Conservation (phyloP, 2,329 filamentous ascomycete genomes). For the Zarea fungicola region DNA sequence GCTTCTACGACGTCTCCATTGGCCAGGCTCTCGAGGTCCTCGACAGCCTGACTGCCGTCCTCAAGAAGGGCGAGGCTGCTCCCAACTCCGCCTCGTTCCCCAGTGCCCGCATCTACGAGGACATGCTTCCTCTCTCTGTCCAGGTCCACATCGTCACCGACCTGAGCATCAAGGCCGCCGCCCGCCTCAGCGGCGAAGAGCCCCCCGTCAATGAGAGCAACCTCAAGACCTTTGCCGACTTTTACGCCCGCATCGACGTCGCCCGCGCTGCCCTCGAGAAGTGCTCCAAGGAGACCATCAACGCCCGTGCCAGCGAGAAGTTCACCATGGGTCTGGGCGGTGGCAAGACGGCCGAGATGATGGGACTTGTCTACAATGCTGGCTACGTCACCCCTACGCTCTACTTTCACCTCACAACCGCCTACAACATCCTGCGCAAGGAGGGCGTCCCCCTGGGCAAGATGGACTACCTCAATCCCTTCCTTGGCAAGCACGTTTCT, state of each 20-base stretch:
- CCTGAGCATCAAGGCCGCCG: conserved; percentile 26
- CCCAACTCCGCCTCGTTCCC: conserved; percentile 28
- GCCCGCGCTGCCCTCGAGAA: conserved; percentile 26
- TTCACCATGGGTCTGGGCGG: conserved; percentile 29
- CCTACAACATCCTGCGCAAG: conserved; percentile 56
- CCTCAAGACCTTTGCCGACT: conserved; percentile 29
- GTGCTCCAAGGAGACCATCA: conserved; percentile 29
- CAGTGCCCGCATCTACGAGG: conserved; percentile 28
- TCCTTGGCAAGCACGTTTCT: conserved; percentile 25
- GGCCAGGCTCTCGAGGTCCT: conserved; percentile 27
- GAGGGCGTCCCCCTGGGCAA: conserved; percentile 60
- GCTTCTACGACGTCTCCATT: conserved; percentile 37
- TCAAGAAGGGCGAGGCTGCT: conserved; percentile 31
- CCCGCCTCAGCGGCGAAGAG: conserved; percentile 28
- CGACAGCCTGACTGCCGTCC: conserved; percentile 27
- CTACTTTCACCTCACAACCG: conserved; percentile 57
- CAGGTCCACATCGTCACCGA: conserved; percentile 33
- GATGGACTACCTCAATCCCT: conserved; percentile 43
- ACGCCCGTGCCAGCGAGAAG: conserved; percentile 24
- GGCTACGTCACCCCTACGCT: conserved; percentile 53
- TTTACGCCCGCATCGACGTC: conserved; percentile 29
- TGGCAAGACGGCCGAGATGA: conserved; percentile 21
- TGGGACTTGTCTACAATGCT: conserved; percentile 37
- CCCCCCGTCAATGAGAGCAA: conserved; percentile 20
- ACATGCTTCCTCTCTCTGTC: conserved; percentile 40